phyloP scores from a whole-genome alignment of 192 early-diverging fungal species.

The Coemansia sp. region DNA sequence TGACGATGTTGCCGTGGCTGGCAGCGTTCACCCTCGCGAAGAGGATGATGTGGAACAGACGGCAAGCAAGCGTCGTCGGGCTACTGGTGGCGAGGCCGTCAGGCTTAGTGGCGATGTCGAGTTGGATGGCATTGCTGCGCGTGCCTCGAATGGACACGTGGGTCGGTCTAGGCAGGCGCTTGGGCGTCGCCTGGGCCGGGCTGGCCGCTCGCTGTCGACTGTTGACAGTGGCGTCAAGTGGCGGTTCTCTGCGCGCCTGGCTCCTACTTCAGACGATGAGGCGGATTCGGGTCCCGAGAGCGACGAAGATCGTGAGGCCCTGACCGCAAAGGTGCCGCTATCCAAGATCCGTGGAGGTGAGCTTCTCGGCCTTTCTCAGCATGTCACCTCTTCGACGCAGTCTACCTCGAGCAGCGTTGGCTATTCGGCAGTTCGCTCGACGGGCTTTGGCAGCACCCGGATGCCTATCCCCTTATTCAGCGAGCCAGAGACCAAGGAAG shows the following conservation, averaged over 20 bases:
- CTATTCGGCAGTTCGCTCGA: constrained; percentile 26
- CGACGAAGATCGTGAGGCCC: constrained; percentile 50
- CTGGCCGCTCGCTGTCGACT: constrained; percentile 17
- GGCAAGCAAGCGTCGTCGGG: constrained; percentile 36
- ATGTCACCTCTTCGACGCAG: constrained; percentile 16
- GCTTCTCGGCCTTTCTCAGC: constrained; percentile 50
- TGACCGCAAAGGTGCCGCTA: constrained; percentile 46
- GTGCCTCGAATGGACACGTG: neutral
- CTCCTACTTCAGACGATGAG: constrained; percentile 23
- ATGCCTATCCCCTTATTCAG: constrained; percentile 38
- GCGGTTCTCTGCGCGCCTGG: constrained; percentile 50
- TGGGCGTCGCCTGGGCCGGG: constrained; percentile 5
- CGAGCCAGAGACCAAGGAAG: constrained; percentile 20
- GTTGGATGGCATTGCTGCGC: neutral
- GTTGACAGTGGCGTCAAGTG: constrained; percentile 29
- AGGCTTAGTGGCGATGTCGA: constrained; percentile 19
- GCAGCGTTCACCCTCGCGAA: constrained; percentile 32
- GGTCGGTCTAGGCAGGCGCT: neutral
- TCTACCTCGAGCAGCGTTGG: constrained; percentile 6
- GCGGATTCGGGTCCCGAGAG: constrained; percentile 32
- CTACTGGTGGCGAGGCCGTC: constrained; percentile 22
- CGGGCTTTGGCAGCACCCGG: constrained; percentile 51
- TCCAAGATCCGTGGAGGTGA: constrained; percentile 52
- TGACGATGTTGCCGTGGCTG: constrained; percentile 4
- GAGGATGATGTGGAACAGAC: constrained; percentile 15